These are phyloP conservation scores for Neonectria neomacrospora DNA, from an alignment of 2,329 filamentous ascomycete species.

Conservation along the genomic window DNA sequence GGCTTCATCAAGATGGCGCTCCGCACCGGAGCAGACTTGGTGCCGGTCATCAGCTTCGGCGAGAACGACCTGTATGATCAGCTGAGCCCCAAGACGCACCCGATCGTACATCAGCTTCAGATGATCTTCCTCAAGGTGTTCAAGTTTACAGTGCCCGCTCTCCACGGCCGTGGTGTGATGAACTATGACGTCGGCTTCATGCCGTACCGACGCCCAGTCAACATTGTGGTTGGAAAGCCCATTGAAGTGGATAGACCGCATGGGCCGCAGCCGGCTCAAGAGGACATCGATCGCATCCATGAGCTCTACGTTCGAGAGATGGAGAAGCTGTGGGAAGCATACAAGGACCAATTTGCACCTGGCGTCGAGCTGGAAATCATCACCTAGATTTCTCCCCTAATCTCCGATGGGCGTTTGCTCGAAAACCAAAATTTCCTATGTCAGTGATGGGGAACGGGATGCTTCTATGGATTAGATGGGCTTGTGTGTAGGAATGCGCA, in stretches of 20 bases:
- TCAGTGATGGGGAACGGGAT: slow-evolving; percentile 1
- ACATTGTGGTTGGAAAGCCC: slow-evolving; percentile 88
- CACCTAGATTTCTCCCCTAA: slow-evolving; percentile 53
- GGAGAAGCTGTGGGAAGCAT: slow-evolving; percentile 76
- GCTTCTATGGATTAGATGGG: background rate
- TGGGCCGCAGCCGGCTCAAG: slow-evolving; percentile 70
- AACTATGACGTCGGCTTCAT: slow-evolving; percentile 98
- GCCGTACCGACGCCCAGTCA: slow-evolving; percentile 89
- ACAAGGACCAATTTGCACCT: slow-evolving; percentile 79
- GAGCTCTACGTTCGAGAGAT: slow-evolving; percentile 80
- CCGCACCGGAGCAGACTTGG: slow-evolving; percentile 89
- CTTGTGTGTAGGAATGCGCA: background rate
- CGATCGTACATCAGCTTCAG: slow-evolving; percentile 82
- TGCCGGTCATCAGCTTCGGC: slow-evolving; percentile 91
- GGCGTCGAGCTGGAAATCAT: slow-evolving; percentile 75
- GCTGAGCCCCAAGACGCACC: slow-evolving; percentile 79
- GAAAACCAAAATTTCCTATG: background rate
- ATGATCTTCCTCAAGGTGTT: slow-evolving; percentile 84
- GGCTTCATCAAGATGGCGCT: slow-evolving; percentile 96
- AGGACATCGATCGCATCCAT: slow-evolving; percentile 85
- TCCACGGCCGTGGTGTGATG: slow-evolving; percentile 92
- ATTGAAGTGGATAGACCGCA: slow-evolving; percentile 74
- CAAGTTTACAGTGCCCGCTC: slow-evolving; percentile 92
- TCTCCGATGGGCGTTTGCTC: background rate
- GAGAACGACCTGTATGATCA: slow-evolving; percentile 98